Evolutionary conservation across 257 asterid genomes (phyloP).

Genomic region (Eucommia ulmoides): DNA sequence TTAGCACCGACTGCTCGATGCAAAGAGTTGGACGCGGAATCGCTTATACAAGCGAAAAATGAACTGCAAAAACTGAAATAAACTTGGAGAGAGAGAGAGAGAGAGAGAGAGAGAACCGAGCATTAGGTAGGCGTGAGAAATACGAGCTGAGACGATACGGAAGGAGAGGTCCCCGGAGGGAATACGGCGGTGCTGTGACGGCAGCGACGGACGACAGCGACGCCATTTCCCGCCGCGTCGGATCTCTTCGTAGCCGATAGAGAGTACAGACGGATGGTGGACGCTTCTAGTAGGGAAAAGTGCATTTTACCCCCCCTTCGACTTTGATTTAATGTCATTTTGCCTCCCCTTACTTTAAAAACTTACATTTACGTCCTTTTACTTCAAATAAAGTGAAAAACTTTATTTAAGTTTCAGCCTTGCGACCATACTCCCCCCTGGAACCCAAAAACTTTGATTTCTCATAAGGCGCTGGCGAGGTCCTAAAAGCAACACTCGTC

Average conservation of each 20-base stretch:
- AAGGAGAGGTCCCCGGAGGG: not conserved
- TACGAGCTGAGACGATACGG: not conserved
- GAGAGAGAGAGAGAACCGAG: constrained; percentile 11
- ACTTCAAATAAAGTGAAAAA: too few species aligned
- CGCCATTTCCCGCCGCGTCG: not conserved
- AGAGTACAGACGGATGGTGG: too few species aligned
- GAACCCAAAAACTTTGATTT: too few species aligned
- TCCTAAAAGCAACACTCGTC: too few species aligned
- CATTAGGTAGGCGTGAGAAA: constrained; percentile 7
- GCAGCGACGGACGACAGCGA: not conserved
- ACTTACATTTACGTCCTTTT: too few species aligned
- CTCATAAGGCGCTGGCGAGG: too few species aligned
- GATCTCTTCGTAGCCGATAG: not conserved
- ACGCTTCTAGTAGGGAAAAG: too few species aligned
- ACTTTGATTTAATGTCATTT: too few species aligned
- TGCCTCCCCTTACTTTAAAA: too few species aligned
- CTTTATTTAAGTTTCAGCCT: constrained; percentile 38
- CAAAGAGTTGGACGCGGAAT: not conserved
- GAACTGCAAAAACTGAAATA: not conserved
- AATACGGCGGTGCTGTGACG: too few species aligned
- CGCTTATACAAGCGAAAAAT: not conserved
- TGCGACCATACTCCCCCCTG: constrained; percentile 53
- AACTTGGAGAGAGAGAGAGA: not conserved
- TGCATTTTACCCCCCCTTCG: too few species aligned
- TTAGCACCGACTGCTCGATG: not conserved